phyloP scores from a whole-genome alignment of 805 yeast species.

The Pichia nakasei region DNA sequence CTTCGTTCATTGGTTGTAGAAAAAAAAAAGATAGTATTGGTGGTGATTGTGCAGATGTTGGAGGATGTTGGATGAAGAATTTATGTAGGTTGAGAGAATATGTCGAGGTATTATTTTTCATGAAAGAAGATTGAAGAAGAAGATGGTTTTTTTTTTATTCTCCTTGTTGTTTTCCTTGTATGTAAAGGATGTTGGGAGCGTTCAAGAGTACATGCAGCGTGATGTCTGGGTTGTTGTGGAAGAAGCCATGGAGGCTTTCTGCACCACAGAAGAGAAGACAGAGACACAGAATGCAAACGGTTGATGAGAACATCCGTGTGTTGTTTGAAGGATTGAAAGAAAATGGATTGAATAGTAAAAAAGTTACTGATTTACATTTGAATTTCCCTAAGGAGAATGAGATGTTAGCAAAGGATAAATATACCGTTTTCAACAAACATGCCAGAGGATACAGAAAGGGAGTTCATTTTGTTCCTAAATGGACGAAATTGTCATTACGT shows the following conservation, averaged over 20 bases:
- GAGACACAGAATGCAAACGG: conserved; percentile 71
- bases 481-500: conserved; percentile 81
- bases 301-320: conserved; percentile 68
- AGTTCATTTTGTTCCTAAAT: conserved; percentile 79
- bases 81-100: no score
- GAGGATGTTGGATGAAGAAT: background rate
- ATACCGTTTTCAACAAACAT: conserved; percentile 73
- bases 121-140: background rate
- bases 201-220: conserved; percentile 50
- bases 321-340: conserved; percentile 42
- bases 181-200: conserved; percentile 38
- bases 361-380: conserved; percentile 30
- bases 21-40: background rate
- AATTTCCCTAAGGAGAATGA: conserved; percentile 70
- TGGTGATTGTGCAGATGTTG: background rate
- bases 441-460: conserved; percentile 78
- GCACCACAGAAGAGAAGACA: conserved; percentile 74
- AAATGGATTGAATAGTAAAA: conserved; percentile 26
- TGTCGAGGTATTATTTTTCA: no score
- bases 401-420: conserved; percentile 78
- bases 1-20: conserved; percentile 7
- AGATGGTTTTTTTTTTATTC: background rate
- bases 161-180: background rate
- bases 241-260: conserved; percentile 72
- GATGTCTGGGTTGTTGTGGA: conserved; percentile 75